Evolutionary conservation across 225 moss, liverwort and hornwort species (phyloP).

Genomic region (Pseudoscleropodium purum): DNA sequence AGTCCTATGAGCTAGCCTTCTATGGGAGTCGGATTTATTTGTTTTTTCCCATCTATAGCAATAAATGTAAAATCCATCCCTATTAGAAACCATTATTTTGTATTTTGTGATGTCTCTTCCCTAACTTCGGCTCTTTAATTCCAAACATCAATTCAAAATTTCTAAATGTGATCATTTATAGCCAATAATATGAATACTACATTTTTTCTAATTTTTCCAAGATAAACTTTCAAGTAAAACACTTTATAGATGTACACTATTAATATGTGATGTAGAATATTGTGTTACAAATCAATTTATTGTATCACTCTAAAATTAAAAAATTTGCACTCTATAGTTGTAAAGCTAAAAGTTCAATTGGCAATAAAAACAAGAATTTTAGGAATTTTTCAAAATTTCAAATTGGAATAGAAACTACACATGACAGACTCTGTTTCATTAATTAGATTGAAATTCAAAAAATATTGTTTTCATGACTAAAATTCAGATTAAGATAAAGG

Average conservation of each 20-base stretch:
- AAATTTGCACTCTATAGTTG: rapidly evolving
- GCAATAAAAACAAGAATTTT: not conserved
- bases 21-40: rapidly evolving
- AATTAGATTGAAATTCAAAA: not conserved
- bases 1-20: not conserved
- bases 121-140: not conserved
- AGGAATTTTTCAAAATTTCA: not conserved
- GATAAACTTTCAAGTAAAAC: not conserved
- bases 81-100: not conserved
- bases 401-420: not conserved
- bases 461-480: not conserved
- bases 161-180: not conserved
- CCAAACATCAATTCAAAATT: not conserved
- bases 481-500: rapidly evolving
- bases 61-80: not conserved
- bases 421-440: not conserved
- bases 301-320: not conserved
- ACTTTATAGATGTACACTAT: not conserved
- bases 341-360: not conserved
- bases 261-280: not conserved
- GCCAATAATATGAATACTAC: not conserved
- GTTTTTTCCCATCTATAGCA: rapidly evolving
- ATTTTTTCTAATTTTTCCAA: not conserved
- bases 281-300: not conserved
- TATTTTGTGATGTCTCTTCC: not conserved